Conservation (phyloP, 768 basidiomycete species). For the Boletus eberwhitei region DNA sequence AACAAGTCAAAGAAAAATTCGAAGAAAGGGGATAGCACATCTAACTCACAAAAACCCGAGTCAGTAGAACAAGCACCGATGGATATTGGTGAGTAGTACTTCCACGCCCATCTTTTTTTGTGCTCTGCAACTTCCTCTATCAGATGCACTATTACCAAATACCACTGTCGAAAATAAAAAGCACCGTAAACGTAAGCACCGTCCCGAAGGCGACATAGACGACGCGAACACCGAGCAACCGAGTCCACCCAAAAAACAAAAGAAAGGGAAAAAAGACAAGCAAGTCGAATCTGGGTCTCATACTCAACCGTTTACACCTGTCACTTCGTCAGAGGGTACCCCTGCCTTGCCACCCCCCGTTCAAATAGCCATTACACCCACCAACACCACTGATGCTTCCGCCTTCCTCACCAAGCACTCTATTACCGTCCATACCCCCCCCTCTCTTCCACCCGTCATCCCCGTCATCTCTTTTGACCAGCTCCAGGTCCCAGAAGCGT, state of each 20-base stretch:
- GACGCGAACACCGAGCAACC: background rate
- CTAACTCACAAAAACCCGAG: background rate
- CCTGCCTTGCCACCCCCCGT: conserved; percentile 18
- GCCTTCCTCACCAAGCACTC: conserved; percentile 70
- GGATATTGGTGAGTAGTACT: conserved; percentile 2
- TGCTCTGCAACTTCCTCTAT: background rate
- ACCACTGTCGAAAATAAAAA: conserved; percentile 14
- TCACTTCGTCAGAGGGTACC: conserved; percentile 2
- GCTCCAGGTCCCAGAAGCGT: conserved; percentile 59
- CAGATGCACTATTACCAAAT: conserved; percentile 1
- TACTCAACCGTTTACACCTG: background rate
- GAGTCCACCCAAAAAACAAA: conserved; percentile 23
- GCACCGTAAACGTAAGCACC: conserved; percentile 26
- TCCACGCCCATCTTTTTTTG: too few species aligned
- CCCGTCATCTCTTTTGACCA: conserved; percentile 77
- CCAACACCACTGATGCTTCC: conserved; percentile 39
- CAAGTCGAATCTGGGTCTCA: background rate
- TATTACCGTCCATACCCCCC: conserved; percentile 65
- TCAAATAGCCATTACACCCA: conserved; percentile 11
- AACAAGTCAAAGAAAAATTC: conserved; percentile 16
- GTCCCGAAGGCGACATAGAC: conserved; percentile 1
- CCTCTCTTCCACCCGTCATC: conserved; percentile 41
- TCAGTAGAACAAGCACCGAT: background rate
- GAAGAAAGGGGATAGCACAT: background rate
- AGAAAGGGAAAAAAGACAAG: conserved; percentile 24